Percentiles rank a stretch among this genome's conserved stretches.
These are phyloP conservation scores for Aspergillus bertholletiae DNA, from an alignment of 495 filamentous ascomycete species.

Conservation along the genomic window DNA sequence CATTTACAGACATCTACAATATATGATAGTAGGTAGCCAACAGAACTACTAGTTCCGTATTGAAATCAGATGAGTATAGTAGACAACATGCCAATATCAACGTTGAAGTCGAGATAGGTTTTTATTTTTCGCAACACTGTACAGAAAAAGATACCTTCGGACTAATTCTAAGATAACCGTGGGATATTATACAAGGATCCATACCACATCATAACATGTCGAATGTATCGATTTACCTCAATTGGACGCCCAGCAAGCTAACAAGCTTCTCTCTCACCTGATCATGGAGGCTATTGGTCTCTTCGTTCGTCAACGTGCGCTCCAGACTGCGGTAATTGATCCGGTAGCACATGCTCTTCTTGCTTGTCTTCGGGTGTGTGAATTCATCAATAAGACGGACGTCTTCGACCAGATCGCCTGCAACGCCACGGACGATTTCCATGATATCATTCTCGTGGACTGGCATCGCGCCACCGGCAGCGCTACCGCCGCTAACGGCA, in stretches of 20 bases:
- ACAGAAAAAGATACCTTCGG: not conserved
- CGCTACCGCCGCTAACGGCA: conserved; percentile 34
- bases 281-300: conserved; percentile 74
- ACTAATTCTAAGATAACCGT: no score
- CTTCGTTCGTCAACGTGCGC: conserved; percentile 76
- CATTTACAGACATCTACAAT: no score
- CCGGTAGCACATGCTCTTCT: conserved; percentile 84
- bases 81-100: no score
- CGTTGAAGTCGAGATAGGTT: not conserved
- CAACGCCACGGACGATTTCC: conserved; percentile 81
- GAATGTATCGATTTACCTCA: conserved; percentile 52
- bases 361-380: conserved; percentile 77
- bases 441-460: conserved; percentile 97
- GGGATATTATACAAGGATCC: conserved; percentile 12
- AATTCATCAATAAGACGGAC: conserved; percentile 82
- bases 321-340: conserved; percentile 91
- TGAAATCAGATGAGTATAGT: no score
- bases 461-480: conserved; percentile 48
- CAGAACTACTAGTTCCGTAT: no score
- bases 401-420: conserved; percentile 81
- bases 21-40: no score
- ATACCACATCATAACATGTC: not conserved
- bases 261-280: conserved; percentile 59
- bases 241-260: conserved; percentile 70
- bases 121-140: not conserved